Evolutionary conservation across 306 rosid genomes (phyloP).

Genomic region (Prunus mume): DNA sequence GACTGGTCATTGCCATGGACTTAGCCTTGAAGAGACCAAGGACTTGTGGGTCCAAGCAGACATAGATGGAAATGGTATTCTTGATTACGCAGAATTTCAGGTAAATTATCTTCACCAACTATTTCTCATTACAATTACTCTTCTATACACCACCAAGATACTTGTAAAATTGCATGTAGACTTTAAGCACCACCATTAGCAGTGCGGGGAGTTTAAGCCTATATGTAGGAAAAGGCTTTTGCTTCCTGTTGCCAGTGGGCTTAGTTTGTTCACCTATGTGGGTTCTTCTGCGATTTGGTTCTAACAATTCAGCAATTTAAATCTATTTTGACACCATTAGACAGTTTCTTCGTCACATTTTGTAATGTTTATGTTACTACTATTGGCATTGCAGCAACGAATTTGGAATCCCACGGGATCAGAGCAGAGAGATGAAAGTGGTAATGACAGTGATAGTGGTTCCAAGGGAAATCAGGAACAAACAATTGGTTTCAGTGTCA

Average conservation of each 20-base stretch:
- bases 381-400: constrained; percentile 57
- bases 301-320: neutral
- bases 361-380: constrained; percentile 3
- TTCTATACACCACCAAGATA: neutral
- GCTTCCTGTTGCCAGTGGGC: neutral
- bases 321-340: neutral
- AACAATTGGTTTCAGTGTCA: constrained; percentile 70
- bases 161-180: neutral
- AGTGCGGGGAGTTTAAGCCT: neutral
- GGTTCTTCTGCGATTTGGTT: neutral
- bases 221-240: neutral
- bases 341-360: neutral
- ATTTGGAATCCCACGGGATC: constrained; percentile 63
- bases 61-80: constrained; percentile 54
- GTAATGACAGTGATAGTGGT: constrained; percentile 22
- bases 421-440: constrained; percentile 45
- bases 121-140: neutral
- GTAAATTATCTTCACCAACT: constrained; percentile 32
- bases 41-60: constrained; percentile 75
- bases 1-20: constrained; percentile 67
- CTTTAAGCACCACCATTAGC: neutral
- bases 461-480: constrained; percentile 47
- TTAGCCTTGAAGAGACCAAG: constrained; percentile 55
- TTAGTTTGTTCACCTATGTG: neutral
- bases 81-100: constrained; percentile 66